Evolutionary conservation across 768 basidiomycete genomes (phyloP).

Genomic region (Baorangia bicolor): DNA sequence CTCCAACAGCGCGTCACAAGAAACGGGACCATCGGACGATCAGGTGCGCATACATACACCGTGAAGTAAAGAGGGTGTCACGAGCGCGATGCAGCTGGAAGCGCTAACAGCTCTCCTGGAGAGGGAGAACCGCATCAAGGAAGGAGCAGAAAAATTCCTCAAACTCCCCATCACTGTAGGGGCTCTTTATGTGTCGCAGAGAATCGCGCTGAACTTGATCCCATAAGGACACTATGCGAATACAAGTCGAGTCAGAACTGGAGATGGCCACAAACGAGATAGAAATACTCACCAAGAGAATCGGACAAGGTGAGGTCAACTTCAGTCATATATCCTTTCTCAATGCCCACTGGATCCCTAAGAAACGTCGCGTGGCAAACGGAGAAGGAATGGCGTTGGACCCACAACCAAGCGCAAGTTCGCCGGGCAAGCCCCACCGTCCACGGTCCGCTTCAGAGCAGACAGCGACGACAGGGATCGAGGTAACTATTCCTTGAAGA

Average conservation of each 20-base stretch:
- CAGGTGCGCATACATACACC: slow-evolving; percentile 25
- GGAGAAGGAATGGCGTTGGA: slow-evolving; percentile 29
- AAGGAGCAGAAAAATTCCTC: slow-evolving; percentile 89
- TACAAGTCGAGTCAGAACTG: slow-evolving; percentile 75
- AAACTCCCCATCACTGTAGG: slow-evolving; percentile 59
- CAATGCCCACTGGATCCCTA: background rate
- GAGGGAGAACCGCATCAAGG: slow-evolving; percentile 80
- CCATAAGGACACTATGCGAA: slow-evolving; percentile 58
- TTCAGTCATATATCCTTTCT: background rate
- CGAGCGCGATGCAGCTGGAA: slow-evolving; percentile 50
- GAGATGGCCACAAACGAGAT: slow-evolving; percentile 76
- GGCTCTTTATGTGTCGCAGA: slow-evolving; percentile 1
- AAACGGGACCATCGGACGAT: slow-evolving; percentile 27
- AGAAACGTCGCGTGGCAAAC: slow-evolving; percentile 32
- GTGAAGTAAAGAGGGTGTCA: background rate
- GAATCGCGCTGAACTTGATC: slow-evolving; percentile 7
- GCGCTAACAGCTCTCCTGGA: slow-evolving; percentile 64
- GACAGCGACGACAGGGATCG: slow-evolving; percentile 37
- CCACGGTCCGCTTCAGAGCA: slow-evolving; percentile 28
- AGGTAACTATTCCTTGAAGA: slow-evolving; percentile 22
- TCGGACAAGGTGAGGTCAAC: slow-evolving; percentile 41
- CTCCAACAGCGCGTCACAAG: slow-evolving; percentile 22
- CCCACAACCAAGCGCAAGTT: slow-evolving; percentile 33
- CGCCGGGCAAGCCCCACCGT: slow-evolving; percentile 33
- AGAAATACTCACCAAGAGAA: slow-evolving; percentile 52